phyloP scores from a whole-genome alignment of 1,139 yeast genomes.

The Pichia sp. region DNA sequence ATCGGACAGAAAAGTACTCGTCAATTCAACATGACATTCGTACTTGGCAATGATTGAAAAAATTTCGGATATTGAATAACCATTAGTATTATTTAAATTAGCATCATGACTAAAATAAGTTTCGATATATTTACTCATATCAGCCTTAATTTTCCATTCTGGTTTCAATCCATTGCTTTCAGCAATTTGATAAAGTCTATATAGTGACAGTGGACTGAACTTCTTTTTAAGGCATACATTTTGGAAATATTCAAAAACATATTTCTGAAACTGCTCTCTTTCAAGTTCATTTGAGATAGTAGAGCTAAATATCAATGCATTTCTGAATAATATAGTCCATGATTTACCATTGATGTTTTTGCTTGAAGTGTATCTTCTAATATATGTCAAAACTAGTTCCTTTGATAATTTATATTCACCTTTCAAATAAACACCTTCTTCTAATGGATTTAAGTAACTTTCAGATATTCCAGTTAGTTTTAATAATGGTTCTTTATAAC shows the following conservation, averaged over 20 bases:
- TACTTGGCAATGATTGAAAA: slow-evolving; percentile 1
- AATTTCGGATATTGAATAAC: background rate
- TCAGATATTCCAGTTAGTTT: slow-evolving; percentile 6
- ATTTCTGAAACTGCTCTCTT: background rate
- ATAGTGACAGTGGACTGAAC: slow-evolving; percentile 1
- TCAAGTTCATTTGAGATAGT: background rate
- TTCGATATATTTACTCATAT: slow-evolving; percentile 6
- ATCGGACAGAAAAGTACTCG: background rate
- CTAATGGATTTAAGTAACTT: background rate
- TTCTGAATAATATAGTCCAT: slow-evolving; percentile 5
- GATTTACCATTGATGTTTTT: background rate
- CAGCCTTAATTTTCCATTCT: slow-evolving; percentile 1
- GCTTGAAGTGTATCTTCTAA: background rate
- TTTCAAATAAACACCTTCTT: background rate
- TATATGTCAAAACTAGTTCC: background rate
- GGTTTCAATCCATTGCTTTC: background rate
- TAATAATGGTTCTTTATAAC: background rate
- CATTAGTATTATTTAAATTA: background rate
- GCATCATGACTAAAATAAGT: background rate
- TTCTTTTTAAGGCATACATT: background rate
- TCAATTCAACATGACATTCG: slow-evolving; percentile 6
- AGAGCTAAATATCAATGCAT: background rate
- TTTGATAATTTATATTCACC: background rate
- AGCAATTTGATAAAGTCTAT: slow-evolving; percentile 6
- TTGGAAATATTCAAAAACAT: slow-evolving; percentile 5